Conservation (phyloP, 2,329 filamentous ascomycete species). For the Dothistroma septosporum region DNA sequence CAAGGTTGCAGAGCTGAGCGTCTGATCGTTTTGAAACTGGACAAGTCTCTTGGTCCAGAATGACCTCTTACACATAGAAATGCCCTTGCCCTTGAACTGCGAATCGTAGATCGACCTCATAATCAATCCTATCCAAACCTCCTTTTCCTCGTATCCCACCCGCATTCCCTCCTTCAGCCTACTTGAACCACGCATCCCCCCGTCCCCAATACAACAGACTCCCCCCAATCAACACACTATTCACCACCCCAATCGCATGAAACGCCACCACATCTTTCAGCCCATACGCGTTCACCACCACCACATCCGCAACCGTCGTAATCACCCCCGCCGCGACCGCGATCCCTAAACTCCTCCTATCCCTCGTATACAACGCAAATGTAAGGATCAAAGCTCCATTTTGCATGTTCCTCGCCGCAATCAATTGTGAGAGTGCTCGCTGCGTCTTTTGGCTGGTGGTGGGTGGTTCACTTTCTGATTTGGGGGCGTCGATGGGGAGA, state of each 20-base stretch:
- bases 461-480: conserved; percentile 1
- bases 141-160: background rate
- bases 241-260: conserved; percentile 31
- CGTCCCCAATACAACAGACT: conserved; percentile 31
- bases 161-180: background rate
- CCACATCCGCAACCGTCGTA: conserved; percentile 30
- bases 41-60: background rate
- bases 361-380: conserved; percentile 31
- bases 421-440: conserved; percentile 26
- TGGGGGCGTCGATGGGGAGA: conserved; percentile 25
- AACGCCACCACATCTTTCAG: conserved; percentile 25
- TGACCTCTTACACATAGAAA: background rate
- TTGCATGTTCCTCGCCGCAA: conserved; percentile 32
- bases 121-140: background rate
- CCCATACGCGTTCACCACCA: conserved; percentile 31
- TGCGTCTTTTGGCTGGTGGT: conserved; percentile 17
- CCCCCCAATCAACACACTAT: conserved; percentile 28
- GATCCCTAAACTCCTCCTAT: conserved; percentile 31
- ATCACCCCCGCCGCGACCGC: conserved; percentile 26
- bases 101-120: background rate
- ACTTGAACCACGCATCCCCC: conserved; percentile 21
- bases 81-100: background rate
- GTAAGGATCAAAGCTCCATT: conserved; percentile 32
- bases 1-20: conserved; percentile 30
- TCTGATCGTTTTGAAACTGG: conserved; percentile 16